Conservation (phyloP, 345 rosid genomes). For the Iberis pinnata region DNA sequence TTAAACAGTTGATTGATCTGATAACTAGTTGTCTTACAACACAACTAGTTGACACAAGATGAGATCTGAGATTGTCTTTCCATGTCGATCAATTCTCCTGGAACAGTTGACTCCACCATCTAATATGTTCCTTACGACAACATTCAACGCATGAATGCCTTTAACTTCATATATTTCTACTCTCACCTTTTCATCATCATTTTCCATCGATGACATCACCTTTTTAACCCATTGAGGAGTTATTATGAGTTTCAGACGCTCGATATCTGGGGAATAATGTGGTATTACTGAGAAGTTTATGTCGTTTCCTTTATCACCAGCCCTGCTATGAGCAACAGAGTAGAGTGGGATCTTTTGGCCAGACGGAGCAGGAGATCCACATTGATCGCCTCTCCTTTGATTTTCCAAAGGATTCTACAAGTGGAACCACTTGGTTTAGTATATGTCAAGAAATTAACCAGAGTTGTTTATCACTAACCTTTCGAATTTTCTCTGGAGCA, state of each 20-base stretch:
- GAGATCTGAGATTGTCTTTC: constrained; percentile 74
- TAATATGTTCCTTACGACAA: constrained; percentile 70
- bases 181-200: constrained; percentile 37
- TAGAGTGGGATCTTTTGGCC: constrained; percentile 58
- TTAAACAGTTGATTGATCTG: too few relatives aligned
- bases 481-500: constrained; percentile 10
- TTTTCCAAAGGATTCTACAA: constrained; percentile 17
- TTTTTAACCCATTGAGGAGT: constrained; percentile 68
- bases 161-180: constrained; percentile 68
- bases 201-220: constrained; percentile 43
- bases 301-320: constrained; percentile 85
- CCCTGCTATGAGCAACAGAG: constrained; percentile 63
- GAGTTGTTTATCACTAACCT: constrained; percentile 23
- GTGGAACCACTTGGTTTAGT: constrained; percentile 15
- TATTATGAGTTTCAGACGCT: constrained; percentile 51
- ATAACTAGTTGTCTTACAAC: constrained; percentile 35
- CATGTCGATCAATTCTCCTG: constrained; percentile 83
- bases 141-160: constrained; percentile 63
- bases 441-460: too few relatives aligned
- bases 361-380: constrained; percentile 43
- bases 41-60: constrained; percentile 56
- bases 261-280: constrained; percentile 45
- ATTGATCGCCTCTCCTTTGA: constrained; percentile 3
- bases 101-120: constrained; percentile 93
- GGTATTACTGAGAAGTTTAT: constrained; percentile 81